A percentile compares a stretch with the other conserved stretches of the same genome.
Evolutionary conservation across 176 grass and related monocot species (phyloP).

Genomic region (Olyra latifolia): DNA sequence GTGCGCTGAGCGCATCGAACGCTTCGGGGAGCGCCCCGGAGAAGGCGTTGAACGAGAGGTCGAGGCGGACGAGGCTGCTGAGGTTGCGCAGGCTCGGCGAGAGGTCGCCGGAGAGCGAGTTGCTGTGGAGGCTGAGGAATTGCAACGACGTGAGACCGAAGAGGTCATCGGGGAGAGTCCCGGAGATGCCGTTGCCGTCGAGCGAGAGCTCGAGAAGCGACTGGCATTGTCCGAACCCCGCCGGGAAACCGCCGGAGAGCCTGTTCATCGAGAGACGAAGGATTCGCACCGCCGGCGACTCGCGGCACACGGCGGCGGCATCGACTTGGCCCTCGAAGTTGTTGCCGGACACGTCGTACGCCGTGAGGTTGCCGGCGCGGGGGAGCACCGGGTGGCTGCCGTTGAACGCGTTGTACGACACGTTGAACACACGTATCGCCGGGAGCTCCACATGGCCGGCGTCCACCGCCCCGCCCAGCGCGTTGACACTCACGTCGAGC

Average conservation of each 20-base stretch:
- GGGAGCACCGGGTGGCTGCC: constrained; percentile 40
- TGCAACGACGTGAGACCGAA: constrained; percentile 38
- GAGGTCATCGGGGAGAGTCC: constrained; percentile 43
- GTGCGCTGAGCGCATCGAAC: constrained; percentile 34
- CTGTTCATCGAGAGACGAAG: constrained; percentile 51
- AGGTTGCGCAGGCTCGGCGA: constrained; percentile 48
- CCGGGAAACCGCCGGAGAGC: constrained; percentile 38
- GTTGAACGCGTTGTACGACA: constrained; percentile 53
- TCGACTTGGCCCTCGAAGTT: constrained; percentile 22
- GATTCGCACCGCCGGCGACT: neutral
- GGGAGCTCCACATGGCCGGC: constrained; percentile 20
- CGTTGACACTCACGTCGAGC: constrained; percentile 49
- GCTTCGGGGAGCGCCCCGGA: constrained; percentile 42
- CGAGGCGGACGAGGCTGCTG: constrained; percentile 43
- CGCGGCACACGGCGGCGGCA: constrained; percentile 28
- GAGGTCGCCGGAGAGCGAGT: constrained; percentile 42
- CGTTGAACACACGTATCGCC: constrained; percentile 34
- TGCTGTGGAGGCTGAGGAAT: constrained; percentile 43
- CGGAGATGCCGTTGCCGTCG: constrained; percentile 52
- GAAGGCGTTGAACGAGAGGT: constrained; percentile 70
- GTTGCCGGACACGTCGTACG: constrained; percentile 47
- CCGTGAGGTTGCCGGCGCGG: constrained; percentile 16
- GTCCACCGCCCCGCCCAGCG: neutral
- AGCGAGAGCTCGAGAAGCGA: constrained; percentile 49
- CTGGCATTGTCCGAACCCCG: constrained; percentile 46